phyloP scores from a whole-genome alignment of 2,329 filamentous ascomycete species.

The Paramyrothecium roridum region DNA sequence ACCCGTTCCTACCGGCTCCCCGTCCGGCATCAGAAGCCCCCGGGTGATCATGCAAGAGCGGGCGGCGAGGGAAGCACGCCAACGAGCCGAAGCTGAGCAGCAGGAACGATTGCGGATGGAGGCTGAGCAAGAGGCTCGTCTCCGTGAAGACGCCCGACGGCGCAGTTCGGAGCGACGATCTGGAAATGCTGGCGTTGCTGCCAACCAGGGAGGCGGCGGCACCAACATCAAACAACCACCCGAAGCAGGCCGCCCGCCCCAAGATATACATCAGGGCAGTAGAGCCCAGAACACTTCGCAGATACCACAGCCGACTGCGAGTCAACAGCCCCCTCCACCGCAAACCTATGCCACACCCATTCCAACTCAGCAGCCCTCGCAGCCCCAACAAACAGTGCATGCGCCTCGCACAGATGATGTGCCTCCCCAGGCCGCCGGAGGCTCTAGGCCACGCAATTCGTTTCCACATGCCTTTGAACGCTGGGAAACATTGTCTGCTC shows the following conservation, averaged over 20 bases:
- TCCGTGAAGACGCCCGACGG: slow-evolving; percentile 53
- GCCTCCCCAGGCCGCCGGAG: slow-evolving; percentile 11
- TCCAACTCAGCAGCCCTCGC: slow-evolving; percentile 13
- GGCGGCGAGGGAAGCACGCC: slow-evolving; percentile 69
- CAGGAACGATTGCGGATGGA: slow-evolving; percentile 38
- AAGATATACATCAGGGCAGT: background rate
- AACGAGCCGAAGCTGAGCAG: slow-evolving; percentile 65
- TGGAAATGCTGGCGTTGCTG: slow-evolving; percentile 44
- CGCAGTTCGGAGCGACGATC: slow-evolving; percentile 58
- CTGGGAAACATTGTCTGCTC: slow-evolving; percentile 94
- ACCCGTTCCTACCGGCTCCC: slow-evolving; percentile 51
- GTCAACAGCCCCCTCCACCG: slow-evolving; percentile 11
- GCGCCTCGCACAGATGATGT: slow-evolving; percentile 13
- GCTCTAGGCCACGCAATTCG: slow-evolving; percentile 55
- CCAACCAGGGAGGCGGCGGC: slow-evolving; percentile 22
- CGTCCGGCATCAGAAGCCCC: slow-evolving; percentile 73
- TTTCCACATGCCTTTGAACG: slow-evolving; percentile 97
- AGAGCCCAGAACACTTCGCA: background rate
- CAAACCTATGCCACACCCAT: slow-evolving; percentile 15
- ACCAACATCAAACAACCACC: background rate
- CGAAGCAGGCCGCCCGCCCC: background rate
- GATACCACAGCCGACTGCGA: slow-evolving; percentile 12
- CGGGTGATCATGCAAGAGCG: slow-evolving; percentile 90
- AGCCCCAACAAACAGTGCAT: slow-evolving; percentile 10
- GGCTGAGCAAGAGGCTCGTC: slow-evolving; percentile 53